Percentiles rank a stretch among this genome's conserved stretches.
Evolutionary conservation across 129 eudicot genomes (phyloP).

Genomic region (Tagetes erecta): DNA sequence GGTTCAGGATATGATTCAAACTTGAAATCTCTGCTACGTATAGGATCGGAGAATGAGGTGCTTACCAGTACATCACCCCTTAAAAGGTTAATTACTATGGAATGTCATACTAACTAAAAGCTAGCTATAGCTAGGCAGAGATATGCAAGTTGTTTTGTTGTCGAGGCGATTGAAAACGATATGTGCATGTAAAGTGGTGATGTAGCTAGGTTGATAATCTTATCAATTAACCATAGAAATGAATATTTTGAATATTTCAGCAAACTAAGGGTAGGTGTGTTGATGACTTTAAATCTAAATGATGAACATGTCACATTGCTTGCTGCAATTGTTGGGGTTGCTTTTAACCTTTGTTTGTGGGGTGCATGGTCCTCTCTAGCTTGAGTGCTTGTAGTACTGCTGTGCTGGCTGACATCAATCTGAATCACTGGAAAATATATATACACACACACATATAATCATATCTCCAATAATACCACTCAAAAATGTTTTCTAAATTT

Average conservation of each 20-base stretch:
- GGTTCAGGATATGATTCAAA: too few relatives aligned
- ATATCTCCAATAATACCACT: conserved; percentile 2
- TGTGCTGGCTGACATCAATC: conserved; percentile 28
- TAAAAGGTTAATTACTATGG: too few relatives aligned
- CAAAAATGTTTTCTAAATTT: not conserved
- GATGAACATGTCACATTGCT: conserved; percentile 31
- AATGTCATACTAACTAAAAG: too few relatives aligned
- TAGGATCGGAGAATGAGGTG: too few relatives aligned
- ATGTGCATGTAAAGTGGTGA: not conserved
- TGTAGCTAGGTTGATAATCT: conserved; percentile 2
- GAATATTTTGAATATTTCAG: not conserved
- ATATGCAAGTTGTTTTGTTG: not conserved
- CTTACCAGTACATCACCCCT: too few relatives aligned
- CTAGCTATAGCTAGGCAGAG: too few relatives aligned
- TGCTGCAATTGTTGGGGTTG: conserved; percentile 31
- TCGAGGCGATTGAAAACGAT: not conserved
- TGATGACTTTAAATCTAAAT: conserved; percentile 23
- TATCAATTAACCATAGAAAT: conserved; percentile 11
- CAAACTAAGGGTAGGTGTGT: conserved; percentile 19
- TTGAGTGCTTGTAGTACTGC: conserved; percentile 24
- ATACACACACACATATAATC: conserved; percentile 5
- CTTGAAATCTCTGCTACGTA: too few relatives aligned
- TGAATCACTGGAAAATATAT: conserved; percentile 17
- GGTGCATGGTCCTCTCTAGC: conserved; percentile 28
- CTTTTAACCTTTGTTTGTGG: conserved; percentile 34